Percentiles rank a stretch among this genome's conserved stretches.
Conservation (phyloP, 2,329 filamentous ascomycete species). For the Trichoderma breve region DNA sequence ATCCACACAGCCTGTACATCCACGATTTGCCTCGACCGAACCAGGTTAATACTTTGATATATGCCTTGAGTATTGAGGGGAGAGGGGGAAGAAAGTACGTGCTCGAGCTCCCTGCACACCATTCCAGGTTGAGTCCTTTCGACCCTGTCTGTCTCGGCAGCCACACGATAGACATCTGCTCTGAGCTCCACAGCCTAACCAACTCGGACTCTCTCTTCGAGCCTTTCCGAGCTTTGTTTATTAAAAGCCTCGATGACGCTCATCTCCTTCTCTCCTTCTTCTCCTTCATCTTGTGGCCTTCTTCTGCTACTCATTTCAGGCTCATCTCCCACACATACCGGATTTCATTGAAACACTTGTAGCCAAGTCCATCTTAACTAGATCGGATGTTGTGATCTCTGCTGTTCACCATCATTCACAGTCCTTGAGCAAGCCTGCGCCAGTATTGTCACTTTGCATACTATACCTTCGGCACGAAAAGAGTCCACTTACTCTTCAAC, state of each 20-base stretch:
- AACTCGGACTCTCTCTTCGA: background rate
- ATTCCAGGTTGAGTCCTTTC: conserved; percentile 36
- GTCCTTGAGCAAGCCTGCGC: background rate
- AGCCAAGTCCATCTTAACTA: background rate
- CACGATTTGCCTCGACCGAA: conserved; percentile 16
- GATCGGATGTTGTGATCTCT: background rate
- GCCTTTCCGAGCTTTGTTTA: conserved; percentile 1
- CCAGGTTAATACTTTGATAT: conserved; percentile 17
- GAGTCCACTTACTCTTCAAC: background rate
- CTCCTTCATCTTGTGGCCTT: background rate
- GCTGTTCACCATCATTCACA: background rate
- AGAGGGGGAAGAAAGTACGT: conserved; percentile 29
- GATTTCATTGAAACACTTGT: background rate
- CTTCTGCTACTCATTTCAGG: background rate
- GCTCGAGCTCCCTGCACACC: conserved; percentile 34
- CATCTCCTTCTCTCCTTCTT: background rate
- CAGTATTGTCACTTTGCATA: background rate
- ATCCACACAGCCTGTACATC: conserved; percentile 11
- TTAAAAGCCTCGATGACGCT: background rate
- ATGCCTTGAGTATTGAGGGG: conserved; percentile 19
- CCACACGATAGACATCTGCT: conserved; percentile 37
- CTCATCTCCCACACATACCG: background rate
- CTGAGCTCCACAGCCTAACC: conserved; percentile 1
- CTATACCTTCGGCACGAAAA: background rate
- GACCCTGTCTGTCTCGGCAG: conserved; percentile 47